Evolutionary conservation across 2,329 filamentous ascomycete species (phyloP).

Genomic region (Alternaria ethzedia): DNA sequence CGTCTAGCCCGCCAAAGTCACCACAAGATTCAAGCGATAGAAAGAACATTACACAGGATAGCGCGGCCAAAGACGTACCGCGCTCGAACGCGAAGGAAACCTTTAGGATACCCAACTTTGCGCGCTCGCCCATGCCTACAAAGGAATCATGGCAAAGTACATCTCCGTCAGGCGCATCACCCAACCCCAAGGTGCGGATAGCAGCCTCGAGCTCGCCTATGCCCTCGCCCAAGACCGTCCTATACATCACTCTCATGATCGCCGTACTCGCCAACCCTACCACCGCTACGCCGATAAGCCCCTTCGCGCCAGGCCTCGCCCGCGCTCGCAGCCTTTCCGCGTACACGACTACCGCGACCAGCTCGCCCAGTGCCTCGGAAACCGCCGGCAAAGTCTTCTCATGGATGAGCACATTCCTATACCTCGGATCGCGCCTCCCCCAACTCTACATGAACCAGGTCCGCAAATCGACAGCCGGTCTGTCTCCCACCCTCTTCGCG

Average conservation of each 20-base stretch:
- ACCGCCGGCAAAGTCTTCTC: constrained; percentile 52
- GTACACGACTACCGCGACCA: constrained; percentile 6
- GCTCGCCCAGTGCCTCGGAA: constrained; percentile 28
- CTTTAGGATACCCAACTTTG: constrained; percentile 48
- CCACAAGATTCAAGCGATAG: constrained; percentile 8
- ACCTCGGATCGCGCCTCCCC: constrained; percentile 53
- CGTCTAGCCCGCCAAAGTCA: constrained; percentile 5
- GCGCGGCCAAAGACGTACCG: constrained; percentile 28
- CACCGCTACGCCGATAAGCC: constrained; percentile 34
- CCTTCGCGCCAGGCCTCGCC: constrained; percentile 29
- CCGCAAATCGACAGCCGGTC: constrained; percentile 68
- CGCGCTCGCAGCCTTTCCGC: constrained; percentile 19
- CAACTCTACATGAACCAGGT: constrained; percentile 71
- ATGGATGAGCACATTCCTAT: constrained; percentile 52
- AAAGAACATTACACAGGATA: constrained; percentile 17
- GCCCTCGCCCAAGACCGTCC: constrained; percentile 54
- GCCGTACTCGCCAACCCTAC: constrained; percentile 51
- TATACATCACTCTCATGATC: constrained; percentile 55
- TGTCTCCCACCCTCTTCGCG: constrained; percentile 67
- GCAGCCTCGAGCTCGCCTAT: constrained; percentile 51
- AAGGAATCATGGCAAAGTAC: constrained; percentile 37
- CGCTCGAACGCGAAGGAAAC: constrained; percentile 42
- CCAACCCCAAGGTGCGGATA: constrained; percentile 40
- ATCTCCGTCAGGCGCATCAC: constrained; percentile 24
- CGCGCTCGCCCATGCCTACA: constrained; percentile 34